phyloP scores from a whole-genome alignment of 78 protist genomes.

The Dictyostelium intermedium region DNA sequence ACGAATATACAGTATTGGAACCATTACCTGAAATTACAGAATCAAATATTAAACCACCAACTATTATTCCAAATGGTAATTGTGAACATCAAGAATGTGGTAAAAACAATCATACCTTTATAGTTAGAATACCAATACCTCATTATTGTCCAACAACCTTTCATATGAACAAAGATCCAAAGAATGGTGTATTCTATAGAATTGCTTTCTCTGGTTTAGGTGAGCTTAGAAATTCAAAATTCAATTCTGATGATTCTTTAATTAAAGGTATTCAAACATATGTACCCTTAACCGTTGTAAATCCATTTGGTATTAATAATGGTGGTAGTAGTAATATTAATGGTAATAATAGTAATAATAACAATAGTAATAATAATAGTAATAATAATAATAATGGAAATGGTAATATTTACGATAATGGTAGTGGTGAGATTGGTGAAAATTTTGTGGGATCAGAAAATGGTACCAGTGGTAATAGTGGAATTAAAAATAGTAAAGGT shows the following conservation, averaged over 20 bases:
- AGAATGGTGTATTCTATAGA: constrained; percentile 54
- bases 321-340: not conserved
- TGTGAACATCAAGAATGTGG: constrained; percentile 28
- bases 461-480: no score
- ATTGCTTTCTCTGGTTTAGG: constrained; percentile 40
- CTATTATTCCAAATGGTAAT: not conserved
- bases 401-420: not conserved
- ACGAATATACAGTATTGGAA: not conserved
- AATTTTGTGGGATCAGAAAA: not conserved
- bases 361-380: not conserved
- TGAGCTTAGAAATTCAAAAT: constrained; percentile 29
- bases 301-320: constrained; percentile 17
- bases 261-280: constrained; percentile 56
- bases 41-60: constrained; percentile 1
- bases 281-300: constrained; percentile 10
- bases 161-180: not conserved
- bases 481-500: not conserved
- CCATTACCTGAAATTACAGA: constrained; percentile 12
- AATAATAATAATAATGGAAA: not conserved
- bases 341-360: not conserved
- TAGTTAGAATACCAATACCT: constrained; percentile 11
- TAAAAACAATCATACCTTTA: constrained; percentile 6
- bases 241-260: constrained; percentile 43
- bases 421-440: not conserved
- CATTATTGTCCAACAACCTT: constrained; percentile 9